Evolutionary conservation across 2,329 filamentous ascomycete species (phyloP).

Genomic region (Botryotinia narcissicola): DNA sequence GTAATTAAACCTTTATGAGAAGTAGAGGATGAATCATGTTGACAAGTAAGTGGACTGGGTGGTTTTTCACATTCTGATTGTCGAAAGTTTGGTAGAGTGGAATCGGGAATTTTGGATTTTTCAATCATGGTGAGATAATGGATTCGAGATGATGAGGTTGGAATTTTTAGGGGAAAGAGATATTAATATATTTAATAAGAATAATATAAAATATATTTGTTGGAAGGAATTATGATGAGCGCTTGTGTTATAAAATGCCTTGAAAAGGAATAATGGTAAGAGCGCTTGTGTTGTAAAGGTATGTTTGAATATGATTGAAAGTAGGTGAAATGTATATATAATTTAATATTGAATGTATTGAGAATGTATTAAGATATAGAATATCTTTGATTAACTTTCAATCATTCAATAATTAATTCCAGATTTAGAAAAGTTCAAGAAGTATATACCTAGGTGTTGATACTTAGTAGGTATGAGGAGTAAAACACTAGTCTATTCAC

Average conservation of each 20-base stretch:
- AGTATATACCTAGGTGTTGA: not conserved
- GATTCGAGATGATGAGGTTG: not conserved
- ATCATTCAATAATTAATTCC: too few relatives aligned
- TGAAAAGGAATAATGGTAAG: not conserved
- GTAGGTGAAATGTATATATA: not conserved
- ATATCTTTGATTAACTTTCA: not conserved
- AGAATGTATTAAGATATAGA: not conserved
- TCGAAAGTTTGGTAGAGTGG: not conserved
- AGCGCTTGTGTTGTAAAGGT: not conserved
- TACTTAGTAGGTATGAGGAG: not conserved
- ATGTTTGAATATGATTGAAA: not conserved
- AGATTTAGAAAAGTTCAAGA: not conserved
- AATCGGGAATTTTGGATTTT: not conserved
- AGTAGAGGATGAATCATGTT: too few relatives aligned
- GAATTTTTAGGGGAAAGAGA: not conserved
- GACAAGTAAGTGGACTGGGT: too few relatives aligned
- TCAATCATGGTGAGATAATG: not conserved
- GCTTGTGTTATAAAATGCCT: not conserved
- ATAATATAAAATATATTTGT: too few relatives aligned
- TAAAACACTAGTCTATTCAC: not conserved
- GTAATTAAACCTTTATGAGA: not conserved
- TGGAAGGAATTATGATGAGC: not conserved
- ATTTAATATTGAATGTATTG: not conserved
- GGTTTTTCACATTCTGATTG: conserved; percentile 5
- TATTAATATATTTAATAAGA: not conserved